Percentiles rank a stretch among this genome's conserved stretches.
Evolutionary conservation across 2,329 filamentous ascomycete genomes (phyloP).

Genomic region (Trichoderma polysporum): DNA sequence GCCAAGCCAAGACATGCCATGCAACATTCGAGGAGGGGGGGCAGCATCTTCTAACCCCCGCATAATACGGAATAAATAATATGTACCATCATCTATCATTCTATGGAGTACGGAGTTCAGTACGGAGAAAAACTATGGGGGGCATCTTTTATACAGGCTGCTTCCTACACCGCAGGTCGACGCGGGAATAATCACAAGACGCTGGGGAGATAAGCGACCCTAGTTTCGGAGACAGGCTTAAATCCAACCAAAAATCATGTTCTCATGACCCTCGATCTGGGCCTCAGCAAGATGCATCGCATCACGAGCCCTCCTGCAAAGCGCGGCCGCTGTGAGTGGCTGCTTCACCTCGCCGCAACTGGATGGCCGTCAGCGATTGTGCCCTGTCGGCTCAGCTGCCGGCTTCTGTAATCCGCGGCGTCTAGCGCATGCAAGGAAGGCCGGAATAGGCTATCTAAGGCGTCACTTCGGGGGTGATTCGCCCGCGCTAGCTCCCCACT

Average conservation of each 20-base stretch:
- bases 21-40: background rate
- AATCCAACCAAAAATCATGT: background rate
- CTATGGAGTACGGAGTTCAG: too few relatives aligned
- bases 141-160: background rate
- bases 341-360: background rate
- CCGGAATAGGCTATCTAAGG: background rate
- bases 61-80: slow-evolving; percentile 1
- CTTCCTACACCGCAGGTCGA: background rate
- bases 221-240: background rate
- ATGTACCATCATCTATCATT: too few relatives aligned
- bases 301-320: slow-evolving; percentile 4
- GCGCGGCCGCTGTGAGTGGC: background rate
- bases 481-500: background rate
- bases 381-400: slow-evolving; percentile 17
- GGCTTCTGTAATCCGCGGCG: background rate
- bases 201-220: slow-evolving; percentile 1
- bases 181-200: background rate
- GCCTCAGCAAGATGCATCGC: background rate
- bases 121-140: too few relatives aligned
- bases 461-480: background rate
- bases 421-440: background rate
- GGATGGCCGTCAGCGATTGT: background rate
- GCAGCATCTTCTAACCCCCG: background rate
- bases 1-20: background rate
- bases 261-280: slow-evolving; percentile 14